Percentiles rank a stretch among this genome's conserved stretches.
Evolutionary conservation across 1,284 basidiomycete species (phyloP).

Genomic region (Clitocybe nebularis): DNA sequence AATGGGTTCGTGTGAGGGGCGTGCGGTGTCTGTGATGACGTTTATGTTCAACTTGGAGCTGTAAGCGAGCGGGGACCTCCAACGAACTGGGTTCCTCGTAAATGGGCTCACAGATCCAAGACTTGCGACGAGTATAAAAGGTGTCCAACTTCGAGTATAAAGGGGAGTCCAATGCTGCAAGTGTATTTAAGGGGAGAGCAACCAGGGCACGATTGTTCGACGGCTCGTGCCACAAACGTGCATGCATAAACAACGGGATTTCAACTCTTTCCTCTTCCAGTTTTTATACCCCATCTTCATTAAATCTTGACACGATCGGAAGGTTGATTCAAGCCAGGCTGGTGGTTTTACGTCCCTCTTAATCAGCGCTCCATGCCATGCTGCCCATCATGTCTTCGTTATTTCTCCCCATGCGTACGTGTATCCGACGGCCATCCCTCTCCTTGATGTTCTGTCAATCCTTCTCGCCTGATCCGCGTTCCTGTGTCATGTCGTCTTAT

Average conservation of each 20-base stretch:
- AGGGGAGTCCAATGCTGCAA: slow-evolving; percentile 12
- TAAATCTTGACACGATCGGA: slow-evolving; percentile 23
- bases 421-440: too few species aligned
- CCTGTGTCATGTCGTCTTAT: too few species aligned
- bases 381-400: slow-evolving; percentile 11
- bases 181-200: slow-evolving; percentile 19
- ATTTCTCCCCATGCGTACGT: slow-evolving; percentile 6
- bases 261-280: slow-evolving; percentile 23
- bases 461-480: too few species aligned
- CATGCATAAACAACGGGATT: slow-evolving; percentile 30
- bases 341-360: slow-evolving; percentile 12
- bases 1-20: slow-evolving; percentile 39
- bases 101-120: slow-evolving; percentile 50
- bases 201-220: slow-evolving; percentile 13
- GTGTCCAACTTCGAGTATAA: background rate
- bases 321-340: slow-evolving; percentile 9
- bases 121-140: slow-evolving; percentile 23
- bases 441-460: too few species aligned
- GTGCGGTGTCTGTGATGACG: slow-evolving; percentile 58
- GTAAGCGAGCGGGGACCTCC: slow-evolving; percentile 19
- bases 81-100: slow-evolving; percentile 40
- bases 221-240: slow-evolving; percentile 32
- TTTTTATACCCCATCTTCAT: slow-evolving; percentile 31
- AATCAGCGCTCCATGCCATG: slow-evolving; percentile 23
- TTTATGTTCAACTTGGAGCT: slow-evolving; percentile 34